Percentiles rank a stretch among this genome's conserved stretches.
These are phyloP conservation scores for Termitomyces sp. DNA, from an alignment of 768 basidiomycete species.

Conservation along the genomic window DNA sequence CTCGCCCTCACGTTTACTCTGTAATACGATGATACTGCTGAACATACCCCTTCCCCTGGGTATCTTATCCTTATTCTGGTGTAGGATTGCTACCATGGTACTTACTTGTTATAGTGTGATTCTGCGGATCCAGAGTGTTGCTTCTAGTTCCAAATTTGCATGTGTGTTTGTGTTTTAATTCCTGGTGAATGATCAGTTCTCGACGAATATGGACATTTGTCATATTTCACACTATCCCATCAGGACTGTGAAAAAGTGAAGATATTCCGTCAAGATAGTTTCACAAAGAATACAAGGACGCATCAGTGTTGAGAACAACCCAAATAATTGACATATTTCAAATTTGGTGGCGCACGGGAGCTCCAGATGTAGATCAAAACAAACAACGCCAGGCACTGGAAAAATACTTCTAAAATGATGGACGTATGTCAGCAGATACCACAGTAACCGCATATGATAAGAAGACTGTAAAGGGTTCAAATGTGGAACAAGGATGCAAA, in stretches of 20 bases:
- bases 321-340: too few relatives aligned
- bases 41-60: neutral
- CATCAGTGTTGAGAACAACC: too few relatives aligned
- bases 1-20: neutral
- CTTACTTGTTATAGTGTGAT: neutral
- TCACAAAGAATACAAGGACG: too few relatives aligned
- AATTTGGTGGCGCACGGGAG: neutral
- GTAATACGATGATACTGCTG: neutral
- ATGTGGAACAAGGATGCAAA: constrained; percentile 7
- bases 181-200: too few relatives aligned
- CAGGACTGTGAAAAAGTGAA: too few relatives aligned
- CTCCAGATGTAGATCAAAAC: neutral
- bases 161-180: neutral
- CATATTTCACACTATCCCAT: too few relatives aligned
- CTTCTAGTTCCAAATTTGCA: neutral
- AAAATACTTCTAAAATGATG: neutral
- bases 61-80: neutral
- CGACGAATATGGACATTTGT: too few relatives aligned
- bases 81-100: neutral
- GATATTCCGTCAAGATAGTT: too few relatives aligned
- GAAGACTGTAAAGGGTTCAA: neutral
- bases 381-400: neutral
- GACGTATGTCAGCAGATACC: neutral
- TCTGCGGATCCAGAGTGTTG: neutral
- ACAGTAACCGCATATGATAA: neutral